These are phyloP conservation scores for Dactylellina haptotyla DNA, from an alignment of 2,329 filamentous ascomycete species.

Conservation along the genomic window DNA sequence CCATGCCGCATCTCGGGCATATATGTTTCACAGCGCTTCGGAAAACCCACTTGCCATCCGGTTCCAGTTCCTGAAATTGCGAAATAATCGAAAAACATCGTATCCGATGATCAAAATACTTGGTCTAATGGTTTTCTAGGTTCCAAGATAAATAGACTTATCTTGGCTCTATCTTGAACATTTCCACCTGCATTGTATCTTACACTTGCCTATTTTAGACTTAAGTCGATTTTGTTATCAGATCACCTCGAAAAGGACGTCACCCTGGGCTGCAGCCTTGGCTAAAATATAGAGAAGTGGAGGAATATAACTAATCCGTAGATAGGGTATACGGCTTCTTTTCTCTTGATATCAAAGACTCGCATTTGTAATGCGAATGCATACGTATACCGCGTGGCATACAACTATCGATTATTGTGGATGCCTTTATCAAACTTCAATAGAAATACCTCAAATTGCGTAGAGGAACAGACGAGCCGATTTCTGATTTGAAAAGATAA, in stretches of 20 bases:
- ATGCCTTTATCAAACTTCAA: too few species aligned
- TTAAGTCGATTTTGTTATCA: slow-evolving; percentile 1
- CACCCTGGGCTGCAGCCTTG: slow-evolving; percentile 2
- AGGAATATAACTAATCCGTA: neutral
- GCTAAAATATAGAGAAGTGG: neutral
- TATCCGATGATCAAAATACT: slow-evolving; percentile 20
- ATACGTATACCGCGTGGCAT: neutral
- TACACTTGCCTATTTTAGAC: slow-evolving; percentile 10
- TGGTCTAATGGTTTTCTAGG: neutral
- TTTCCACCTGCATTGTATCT: neutral
- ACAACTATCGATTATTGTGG: neutral
- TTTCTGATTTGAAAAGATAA: too few species aligned
- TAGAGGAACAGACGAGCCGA: too few species aligned
- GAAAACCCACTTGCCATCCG: slow-evolving; percentile 24
- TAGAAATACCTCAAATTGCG: too few species aligned
- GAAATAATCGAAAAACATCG: neutral
- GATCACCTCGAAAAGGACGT: slow-evolving; percentile 7
- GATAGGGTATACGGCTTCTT: too few species aligned
- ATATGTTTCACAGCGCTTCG: slow-evolving; percentile 11
- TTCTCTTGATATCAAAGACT: too few species aligned
- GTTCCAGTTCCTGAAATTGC: slow-evolving; percentile 6
- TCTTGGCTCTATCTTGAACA: slow-evolving; percentile 1
- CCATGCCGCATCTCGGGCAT: slow-evolving; percentile 8
- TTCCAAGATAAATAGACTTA: neutral
- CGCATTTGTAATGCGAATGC: too few species aligned